A percentile compares a stretch with the other conserved stretches of the same genome.
Evolutionary conservation across 2,329 filamentous ascomycete genomes (phyloP).

Genomic region (Aspergillus niger): DNA sequence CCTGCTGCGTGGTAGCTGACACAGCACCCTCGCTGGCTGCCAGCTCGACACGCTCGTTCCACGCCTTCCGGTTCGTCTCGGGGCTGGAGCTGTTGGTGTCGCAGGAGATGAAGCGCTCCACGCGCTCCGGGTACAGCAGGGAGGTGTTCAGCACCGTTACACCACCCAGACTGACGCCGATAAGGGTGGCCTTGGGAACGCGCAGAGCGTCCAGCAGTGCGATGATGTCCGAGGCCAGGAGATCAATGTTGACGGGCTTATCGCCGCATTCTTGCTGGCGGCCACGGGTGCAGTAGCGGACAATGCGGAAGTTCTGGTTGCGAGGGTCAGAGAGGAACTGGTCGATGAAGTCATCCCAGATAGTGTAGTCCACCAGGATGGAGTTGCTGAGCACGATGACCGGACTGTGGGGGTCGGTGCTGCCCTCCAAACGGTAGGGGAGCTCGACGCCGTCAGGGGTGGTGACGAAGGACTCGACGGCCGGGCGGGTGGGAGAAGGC

Average conservation of each 20-base stretch:
- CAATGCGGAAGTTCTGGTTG: constrained; percentile 66
- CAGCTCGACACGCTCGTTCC: constrained; percentile 73
- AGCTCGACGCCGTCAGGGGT: constrained; percentile 68
- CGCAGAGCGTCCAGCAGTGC: constrained; percentile 68
- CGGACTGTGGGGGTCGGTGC: constrained; percentile 65
- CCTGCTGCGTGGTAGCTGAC: constrained; percentile 43
- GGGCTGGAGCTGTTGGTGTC: constrained; percentile 77
- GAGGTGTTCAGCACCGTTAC: constrained; percentile 75
- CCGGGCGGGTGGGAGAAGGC: constrained; percentile 46
- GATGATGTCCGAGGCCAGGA: constrained; percentile 68
- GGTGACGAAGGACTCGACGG: constrained; percentile 68
- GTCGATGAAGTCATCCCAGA: constrained; percentile 76
- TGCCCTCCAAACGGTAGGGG: constrained; percentile 76
- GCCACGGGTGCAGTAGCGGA: constrained; percentile 78
- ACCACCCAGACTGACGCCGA: constrained; percentile 81
- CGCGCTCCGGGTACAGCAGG: constrained; percentile 62
- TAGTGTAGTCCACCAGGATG: constrained; percentile 72
- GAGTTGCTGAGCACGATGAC: constrained; percentile 78
- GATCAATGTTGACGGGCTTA: constrained; percentile 60
- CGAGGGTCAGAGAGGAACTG: constrained; percentile 57
- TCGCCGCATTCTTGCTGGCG: constrained; percentile 50
- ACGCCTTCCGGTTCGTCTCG: constrained; percentile 73
- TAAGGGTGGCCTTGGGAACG: constrained; percentile 66
- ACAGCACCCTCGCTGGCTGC: constrained; percentile 58
- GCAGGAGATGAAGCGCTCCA: constrained; percentile 68